Base-by-base conservation (phyloP, 768 basidiomycete species). In the Mycena alexandri region DNA sequence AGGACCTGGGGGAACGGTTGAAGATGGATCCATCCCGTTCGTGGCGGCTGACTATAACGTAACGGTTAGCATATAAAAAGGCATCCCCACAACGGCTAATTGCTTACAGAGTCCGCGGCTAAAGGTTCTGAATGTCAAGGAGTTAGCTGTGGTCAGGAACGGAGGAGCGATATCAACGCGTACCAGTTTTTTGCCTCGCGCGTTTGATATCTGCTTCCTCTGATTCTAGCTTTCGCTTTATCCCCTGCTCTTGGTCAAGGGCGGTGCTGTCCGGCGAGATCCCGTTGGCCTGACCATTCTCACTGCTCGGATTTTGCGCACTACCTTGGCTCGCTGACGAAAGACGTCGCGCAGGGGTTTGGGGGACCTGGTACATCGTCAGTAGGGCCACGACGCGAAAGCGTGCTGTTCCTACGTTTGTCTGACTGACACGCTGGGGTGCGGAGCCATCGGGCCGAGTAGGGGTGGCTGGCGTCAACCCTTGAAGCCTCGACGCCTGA, bases 201-300 rank as follows among this genome's bases (percentile, higher is more conserved):
- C 93, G 86, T 77, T 95, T 95, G 52, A 79, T 83, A 52, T 92
- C 90, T 33, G 78, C 79, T 65, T 92, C 91, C 58, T 89, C 89
- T 19, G 83, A 82, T 53, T 89, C 89, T 69, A 90, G 79, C 76
- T 93, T 93, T 68, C 93, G 85, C 76, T 94, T 95, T 69, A 89
- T 82, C 19, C 84, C 86, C 62, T 90, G 88, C 61, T 93, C 91
- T 66, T 83, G 83, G 59, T 93, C 92, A 56, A 87, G 76, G 36
- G 83, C 78, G 71, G 80, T 82, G 51, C 77, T 71, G 43, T 83
- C 82, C 38, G 76, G 62, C 29, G 72, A 70, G 24, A 74, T 75
- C 5, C 76, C 79, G 14, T 22, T 68, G 62, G 56, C 21, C 22
- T 65, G 66, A 48, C 50, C 47, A 50, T 55, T 47, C 44, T 67